These are phyloP conservation scores for Fagus sylvatica DNA, from an alignment of 306 rosid genomes.

Conservation along the genomic window DNA sequence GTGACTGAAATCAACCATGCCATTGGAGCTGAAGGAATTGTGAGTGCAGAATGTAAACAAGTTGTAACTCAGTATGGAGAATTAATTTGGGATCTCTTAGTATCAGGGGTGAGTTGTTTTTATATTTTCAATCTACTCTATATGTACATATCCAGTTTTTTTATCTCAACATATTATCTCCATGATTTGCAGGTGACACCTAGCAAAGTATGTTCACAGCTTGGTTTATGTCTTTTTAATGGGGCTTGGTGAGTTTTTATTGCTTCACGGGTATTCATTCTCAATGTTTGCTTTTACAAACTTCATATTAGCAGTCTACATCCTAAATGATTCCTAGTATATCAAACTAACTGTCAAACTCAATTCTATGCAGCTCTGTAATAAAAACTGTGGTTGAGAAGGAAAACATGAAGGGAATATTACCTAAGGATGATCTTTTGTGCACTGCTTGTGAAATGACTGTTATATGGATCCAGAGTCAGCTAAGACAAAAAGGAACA, in stretches of 20 bases:
- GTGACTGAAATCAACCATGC: constrained; percentile 88
- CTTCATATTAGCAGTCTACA: neutral
- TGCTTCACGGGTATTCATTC: neutral
- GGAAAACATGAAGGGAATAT: constrained; percentile 33
- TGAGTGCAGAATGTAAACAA: constrained; percentile 72
- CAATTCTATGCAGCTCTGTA: constrained; percentile 43
- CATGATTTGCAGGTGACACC: constrained; percentile 58
- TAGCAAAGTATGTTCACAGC: constrained; percentile 51
- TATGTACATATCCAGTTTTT: constrained; percentile 8
- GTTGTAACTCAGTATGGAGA: constrained; percentile 74
- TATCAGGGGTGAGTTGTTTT: constrained; percentile 56
- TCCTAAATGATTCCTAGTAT: neutral
- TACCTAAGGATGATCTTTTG: constrained; percentile 39
- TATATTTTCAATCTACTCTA: neutral
- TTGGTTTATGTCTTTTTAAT: constrained; percentile 54
- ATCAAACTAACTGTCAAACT: constrained; percentile 16
- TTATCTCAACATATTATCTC: constrained; percentile 15
- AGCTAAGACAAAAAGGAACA: constrained; percentile 53
- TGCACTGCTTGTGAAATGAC: constrained; percentile 77
- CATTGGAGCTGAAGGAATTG: constrained; percentile 90
- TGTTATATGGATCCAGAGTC: constrained; percentile 81
- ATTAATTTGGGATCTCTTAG: constrained; percentile 73
- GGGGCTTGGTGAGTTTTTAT: constrained; percentile 27
- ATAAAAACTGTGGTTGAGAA: constrained; percentile 69
- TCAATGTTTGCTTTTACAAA: constrained; percentile 5